phyloP scores from a whole-genome alignment of 2,329 filamentous ascomycete species.

The Cladosporium sp. region DNA sequence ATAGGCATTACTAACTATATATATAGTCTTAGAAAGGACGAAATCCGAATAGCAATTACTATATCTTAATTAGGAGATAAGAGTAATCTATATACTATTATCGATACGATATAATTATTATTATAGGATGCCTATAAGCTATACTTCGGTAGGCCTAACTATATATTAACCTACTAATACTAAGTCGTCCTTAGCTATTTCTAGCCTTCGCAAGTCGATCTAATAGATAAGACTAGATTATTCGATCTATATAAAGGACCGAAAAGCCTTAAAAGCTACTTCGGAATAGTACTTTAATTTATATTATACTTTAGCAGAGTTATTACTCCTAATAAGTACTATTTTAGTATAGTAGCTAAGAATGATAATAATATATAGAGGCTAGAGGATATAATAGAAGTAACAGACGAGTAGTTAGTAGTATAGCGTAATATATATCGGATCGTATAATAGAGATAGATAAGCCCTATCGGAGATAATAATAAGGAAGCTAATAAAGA shows the following conservation, averaged over 20 bases:
- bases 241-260: constrained; percentile 12
- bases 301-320: constrained; percentile 6
- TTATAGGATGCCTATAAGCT: constrained; percentile 8
- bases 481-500: neutral
- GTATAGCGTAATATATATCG: neutral
- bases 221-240: constrained; percentile 5
- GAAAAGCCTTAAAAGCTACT: neutral
- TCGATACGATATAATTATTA: neutral
- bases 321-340: neutral
- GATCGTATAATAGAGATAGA: neutral
- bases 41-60: constrained; percentile 10
- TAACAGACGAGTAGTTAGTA: neutral
- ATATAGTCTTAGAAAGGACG: constrained; percentile 7
- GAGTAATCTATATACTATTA: neutral
- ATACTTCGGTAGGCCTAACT: constrained; percentile 14
- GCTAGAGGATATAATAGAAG: constrained; percentile 1
- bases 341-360: neutral
- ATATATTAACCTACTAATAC: constrained; percentile 13
- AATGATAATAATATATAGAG: neutral
- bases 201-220: constrained; percentile 8
- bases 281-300: neutral
- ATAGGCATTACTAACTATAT: constrained; percentile 13
- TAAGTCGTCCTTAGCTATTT: constrained; percentile 13
- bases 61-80: neutral
- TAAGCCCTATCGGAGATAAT: neutral